phyloP scores from a whole-genome alignment of 768 basidiomycete genomes.

The Chalciporus chontae region DNA sequence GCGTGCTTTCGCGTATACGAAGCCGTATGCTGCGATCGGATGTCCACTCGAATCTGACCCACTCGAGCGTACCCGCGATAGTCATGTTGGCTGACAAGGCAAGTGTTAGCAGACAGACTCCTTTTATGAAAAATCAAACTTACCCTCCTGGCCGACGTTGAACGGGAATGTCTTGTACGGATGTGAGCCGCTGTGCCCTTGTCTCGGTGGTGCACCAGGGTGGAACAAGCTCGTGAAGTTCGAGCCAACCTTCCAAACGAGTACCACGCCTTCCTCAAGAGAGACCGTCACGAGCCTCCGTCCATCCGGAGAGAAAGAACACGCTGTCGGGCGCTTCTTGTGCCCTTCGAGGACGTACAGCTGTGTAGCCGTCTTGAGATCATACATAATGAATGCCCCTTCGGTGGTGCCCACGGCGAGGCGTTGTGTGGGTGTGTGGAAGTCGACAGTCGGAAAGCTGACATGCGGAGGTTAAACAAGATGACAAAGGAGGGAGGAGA shows the following conservation, averaged over 20 bases:
- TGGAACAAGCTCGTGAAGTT: conserved; percentile 89
- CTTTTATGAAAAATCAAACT: conserved; percentile 17
- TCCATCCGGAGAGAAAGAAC: conserved; percentile 93
- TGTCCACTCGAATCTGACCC: conserved; percentile 81
- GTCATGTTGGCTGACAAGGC: conserved; percentile 46
- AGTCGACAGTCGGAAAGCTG: conserved; percentile 93
- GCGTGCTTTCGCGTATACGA: conserved; percentile 72
- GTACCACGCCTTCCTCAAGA: conserved; percentile 75
- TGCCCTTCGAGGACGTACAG: conserved; percentile 95
- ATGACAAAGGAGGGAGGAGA: background rate
- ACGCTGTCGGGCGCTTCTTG: conserved; percentile 73
- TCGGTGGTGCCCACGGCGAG: conserved; percentile 93
- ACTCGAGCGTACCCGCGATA: conserved; percentile 61
- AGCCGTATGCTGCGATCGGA: conserved; percentile 80
- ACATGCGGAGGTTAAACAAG: background rate
- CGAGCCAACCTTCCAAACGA: conserved; percentile 95
- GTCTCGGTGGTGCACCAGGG: conserved; percentile 86
- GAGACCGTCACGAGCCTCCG: conserved; percentile 84
- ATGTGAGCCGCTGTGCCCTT: conserved; percentile 76
- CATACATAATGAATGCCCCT: conserved; percentile 94
- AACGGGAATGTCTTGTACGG: conserved; percentile 89
- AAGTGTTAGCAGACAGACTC: background rate
- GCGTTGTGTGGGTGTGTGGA: conserved; percentile 82
- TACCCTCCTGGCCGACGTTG: conserved; percentile 81
- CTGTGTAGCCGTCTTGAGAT: conserved; percentile 92